Evolutionary conservation across 257 asterid species (phyloP), one percentile per base, ranked within the genome.

Genomic region (Solanum ossicruentum): DNA sequence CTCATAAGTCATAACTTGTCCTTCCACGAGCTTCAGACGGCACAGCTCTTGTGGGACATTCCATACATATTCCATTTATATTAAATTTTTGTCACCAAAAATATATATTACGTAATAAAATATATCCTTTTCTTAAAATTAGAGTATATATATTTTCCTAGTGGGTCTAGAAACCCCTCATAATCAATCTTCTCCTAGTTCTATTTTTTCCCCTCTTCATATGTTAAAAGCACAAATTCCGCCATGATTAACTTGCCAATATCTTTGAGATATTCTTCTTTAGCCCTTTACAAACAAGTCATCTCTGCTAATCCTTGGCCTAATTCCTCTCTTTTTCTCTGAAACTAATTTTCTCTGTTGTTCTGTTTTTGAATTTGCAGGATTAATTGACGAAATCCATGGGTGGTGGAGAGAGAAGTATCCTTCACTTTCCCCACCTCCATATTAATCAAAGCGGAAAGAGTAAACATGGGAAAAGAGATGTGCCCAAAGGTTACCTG

Each of bases 401-500:
- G 82, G 82, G 63, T 8, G 82, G 82, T 77, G 82, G 82, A 77
- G 82, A 77, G 63, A 77, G 63, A 36, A 77, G 82, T 77, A 18
- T 75, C 15, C 49, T 66, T 10, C 80, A 83, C 63, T 83, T 83
- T 21, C 28, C 80, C 26, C 61, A 63, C 56, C 71, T 55, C 32
- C 83, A 32, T 41, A 81, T 71, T 63, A 83, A 51, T 54, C 84
- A 82, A 32, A 47, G 5, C 3, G 28, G 47, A 12, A 82, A 70
- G 70, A 28, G 45, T 26, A 78, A 49, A 32, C 85, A 80, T 0
- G 75, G 6, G 21, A 39, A 58, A 36, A 71, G 43, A 79, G 77
- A 79, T 32, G 84, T 89, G 0, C 92, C 91, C 3, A 89, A 86
- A 80, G 91, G 92, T 43, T 85, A 86, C 78, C 45, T 87, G 84